Evolutionary conservation across 768 basidiomycete genomes (phyloP), one percentile per base, ranked within the genome.

Genomic region (Inosperma sp.): DNA sequence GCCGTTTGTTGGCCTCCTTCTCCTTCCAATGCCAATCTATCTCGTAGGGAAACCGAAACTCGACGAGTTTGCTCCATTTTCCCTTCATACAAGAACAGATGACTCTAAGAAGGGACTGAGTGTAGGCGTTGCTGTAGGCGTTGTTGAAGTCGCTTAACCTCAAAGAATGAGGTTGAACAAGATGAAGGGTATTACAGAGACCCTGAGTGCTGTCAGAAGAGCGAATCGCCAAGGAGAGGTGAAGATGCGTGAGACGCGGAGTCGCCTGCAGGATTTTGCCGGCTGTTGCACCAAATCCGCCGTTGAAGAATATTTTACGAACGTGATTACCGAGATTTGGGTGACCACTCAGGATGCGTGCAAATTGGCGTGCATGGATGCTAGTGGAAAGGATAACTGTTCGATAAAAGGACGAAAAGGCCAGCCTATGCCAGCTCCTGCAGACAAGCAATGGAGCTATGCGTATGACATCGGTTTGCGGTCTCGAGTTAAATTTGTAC

Each of bases 121-220:
- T 39, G 17, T 39, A 22, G 37, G 37, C 17, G 21, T 36, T 36
- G 13, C 10, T 36, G n/a, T n/a, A n/a, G 34, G 34, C 13, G 34
- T 36, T 36, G 21, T 36, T 36, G 34, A 36, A 36, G 34, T 36
- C 34, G 34, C 34, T 36, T 36, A 36, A 36, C 21, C 34, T 36
- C 34, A 36, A 36, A 36, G 34, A 36, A 21, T 22, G 17, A 39
- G 37, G 37, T 39, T 39, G 37, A 39, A 39, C 37, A 14, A 17
- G 37, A 39, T 39, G 37, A 21, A 39, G 17, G 7, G 22, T 41
- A 23, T 41, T 41, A n/a, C 22, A 41, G 37, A 39, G 37, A 6
- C 37, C 21, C 25, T 23, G 37, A 22, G 37, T 40, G 37, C 37
- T 40, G 37, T 40, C 39, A 14, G 39, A 41, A n/a, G 39, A 41